These are phyloP conservation scores for Canna indica DNA, from an alignment of 176 grass and related monocot genomes.

Conservation along the genomic window DNA sequence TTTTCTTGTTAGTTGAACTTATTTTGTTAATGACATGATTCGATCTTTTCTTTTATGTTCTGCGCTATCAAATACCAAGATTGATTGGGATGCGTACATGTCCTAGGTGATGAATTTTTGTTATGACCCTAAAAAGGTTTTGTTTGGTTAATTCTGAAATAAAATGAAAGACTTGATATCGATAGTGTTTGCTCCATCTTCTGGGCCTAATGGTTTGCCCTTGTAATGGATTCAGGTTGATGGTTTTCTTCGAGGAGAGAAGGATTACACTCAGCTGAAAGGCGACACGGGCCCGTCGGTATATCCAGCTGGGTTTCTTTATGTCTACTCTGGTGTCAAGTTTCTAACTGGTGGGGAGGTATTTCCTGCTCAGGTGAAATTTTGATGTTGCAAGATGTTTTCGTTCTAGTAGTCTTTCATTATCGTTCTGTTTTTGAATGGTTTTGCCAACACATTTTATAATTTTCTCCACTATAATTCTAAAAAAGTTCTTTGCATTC, in stretches of 20 bases:
- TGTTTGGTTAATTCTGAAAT: neutral
- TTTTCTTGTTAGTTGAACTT: neutral
- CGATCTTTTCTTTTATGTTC: slow-evolving; percentile 4
- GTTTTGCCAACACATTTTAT: neutral
- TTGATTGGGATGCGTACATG: slow-evolving; percentile 98
- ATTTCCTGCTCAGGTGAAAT: slow-evolving; percentile 71
- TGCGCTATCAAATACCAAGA: slow-evolving; percentile 66
- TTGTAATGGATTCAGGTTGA: slow-evolving; percentile 39
- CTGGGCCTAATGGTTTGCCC: neutral
- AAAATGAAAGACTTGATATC: too few species aligned
- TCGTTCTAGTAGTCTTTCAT: neutral
- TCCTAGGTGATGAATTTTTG: slow-evolving; percentile 56
- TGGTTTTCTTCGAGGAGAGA: slow-evolving; percentile 68
- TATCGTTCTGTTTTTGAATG: neutral
- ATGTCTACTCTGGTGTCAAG: slow-evolving; percentile 67
- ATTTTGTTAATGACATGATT: neutral
- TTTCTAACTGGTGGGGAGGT: slow-evolving; percentile 64
- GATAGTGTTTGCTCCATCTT: too few species aligned
- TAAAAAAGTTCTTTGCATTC: neutral
- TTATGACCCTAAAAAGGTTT: neutral
- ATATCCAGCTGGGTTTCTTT: slow-evolving; percentile 94
- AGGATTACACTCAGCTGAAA: slow-evolving; percentile 85
- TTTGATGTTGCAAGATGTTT: neutral
- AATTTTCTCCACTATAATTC: neutral
- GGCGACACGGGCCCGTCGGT: slow-evolving; percentile 89